Conservation (phyloP, 148 eudicot genomes). For the Fagopyrum tataricum region DNA sequence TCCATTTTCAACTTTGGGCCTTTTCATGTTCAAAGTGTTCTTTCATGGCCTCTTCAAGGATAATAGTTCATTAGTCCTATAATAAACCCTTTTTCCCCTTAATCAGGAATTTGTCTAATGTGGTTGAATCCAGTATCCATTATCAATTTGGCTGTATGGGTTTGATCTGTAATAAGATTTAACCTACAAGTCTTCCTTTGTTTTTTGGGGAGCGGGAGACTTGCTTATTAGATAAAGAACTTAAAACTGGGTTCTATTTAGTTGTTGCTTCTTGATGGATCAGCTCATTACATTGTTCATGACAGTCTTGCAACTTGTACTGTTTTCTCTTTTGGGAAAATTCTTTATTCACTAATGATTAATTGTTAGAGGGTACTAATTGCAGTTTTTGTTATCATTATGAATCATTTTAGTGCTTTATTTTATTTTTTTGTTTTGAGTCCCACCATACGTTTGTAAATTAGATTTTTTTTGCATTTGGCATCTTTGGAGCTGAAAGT, state of each 20-base stretch:
- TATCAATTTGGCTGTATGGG: background rate
- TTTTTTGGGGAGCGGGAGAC: background rate
- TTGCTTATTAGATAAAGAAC: background rate
- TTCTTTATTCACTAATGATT: background rate
- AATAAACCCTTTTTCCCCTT: no score
- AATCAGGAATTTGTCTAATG: background rate
- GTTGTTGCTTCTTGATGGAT: background rate
- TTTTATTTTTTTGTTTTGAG: background rate
- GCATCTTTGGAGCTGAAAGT: constrained; percentile 3
- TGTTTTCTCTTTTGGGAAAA: background rate
- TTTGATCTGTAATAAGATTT: background rate
- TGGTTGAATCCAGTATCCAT: background rate
- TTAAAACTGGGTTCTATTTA: background rate
- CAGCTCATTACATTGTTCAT: background rate
- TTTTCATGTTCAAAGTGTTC: background rate
- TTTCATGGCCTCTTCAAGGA: background rate
- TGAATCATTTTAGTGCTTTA: background rate
- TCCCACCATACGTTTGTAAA: background rate
- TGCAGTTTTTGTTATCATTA: background rate
- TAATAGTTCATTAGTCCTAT: no score
- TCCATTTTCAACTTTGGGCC: background rate
- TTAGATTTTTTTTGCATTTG: constrained; percentile 2
- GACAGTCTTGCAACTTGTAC: background rate
- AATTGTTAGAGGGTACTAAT: background rate
- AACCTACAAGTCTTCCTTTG: background rate